Conservation (phyloP, 257 asterid species). For the Rhazya stricta region DNA sequence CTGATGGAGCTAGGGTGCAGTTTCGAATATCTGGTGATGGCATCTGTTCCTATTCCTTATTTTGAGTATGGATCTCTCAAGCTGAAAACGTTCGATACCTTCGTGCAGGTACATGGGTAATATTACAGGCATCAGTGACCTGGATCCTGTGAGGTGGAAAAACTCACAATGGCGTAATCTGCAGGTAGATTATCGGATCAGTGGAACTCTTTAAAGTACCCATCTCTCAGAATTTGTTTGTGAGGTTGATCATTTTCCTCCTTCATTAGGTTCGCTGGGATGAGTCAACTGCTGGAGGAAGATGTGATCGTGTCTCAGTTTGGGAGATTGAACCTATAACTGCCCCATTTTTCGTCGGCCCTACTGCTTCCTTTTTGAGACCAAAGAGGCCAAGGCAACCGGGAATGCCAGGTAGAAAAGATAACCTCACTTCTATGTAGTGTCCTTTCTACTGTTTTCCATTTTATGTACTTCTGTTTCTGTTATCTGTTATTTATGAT, state of each 20-base stretch:
- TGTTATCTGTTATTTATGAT: neutral
- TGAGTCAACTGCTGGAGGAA: constrained; percentile 89
- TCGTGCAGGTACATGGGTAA: constrained; percentile 87
- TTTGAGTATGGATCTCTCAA: neutral
- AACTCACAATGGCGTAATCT: constrained; percentile 96
- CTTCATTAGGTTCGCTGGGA: constrained; percentile 85
- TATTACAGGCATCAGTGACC: constrained; percentile 78
- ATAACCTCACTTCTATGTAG: neutral
- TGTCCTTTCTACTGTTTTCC: neutral
- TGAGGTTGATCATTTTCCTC: neutral
- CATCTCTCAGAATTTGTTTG: neutral
- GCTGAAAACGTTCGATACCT: neutral
- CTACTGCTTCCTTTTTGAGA: constrained; percentile 75
- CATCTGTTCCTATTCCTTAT: neutral
- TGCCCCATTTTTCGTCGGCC: constrained; percentile 94
- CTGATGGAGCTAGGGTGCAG: neutral
- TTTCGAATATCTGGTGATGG: neutral
- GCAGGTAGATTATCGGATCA: constrained; percentile 45
- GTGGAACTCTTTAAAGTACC: neutral
- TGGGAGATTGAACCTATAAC: constrained; percentile 98
- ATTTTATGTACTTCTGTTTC: neutral
- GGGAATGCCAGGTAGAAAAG: constrained; percentile 75
- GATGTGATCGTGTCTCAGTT: constrained; percentile 77
- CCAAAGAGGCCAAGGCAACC: constrained; percentile 81
- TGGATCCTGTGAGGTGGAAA: constrained; percentile 88